Evolutionary conservation across 2,329 filamentous ascomycete genomes (phyloP), one percentile per base, ranked within the genome.

Genomic region (Cladorrhinum sp.): DNA sequence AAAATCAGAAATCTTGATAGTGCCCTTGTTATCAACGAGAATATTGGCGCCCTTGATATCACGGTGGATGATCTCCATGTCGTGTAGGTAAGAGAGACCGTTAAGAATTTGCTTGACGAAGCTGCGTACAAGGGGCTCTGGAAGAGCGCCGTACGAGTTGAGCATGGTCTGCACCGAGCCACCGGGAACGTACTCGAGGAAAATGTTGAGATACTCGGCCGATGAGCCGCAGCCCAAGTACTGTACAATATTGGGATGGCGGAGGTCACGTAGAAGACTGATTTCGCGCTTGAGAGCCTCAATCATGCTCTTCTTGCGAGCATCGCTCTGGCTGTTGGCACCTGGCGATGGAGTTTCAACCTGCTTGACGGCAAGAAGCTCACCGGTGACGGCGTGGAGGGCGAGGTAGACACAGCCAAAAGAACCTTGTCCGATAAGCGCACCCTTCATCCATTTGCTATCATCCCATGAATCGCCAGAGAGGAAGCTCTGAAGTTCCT

Each of bases 11-110:
- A 99, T 99, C 78, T 99, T 99, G 78, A 99, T 96, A 7, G 91
- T 93, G 61, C 95, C 95, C 77, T 98, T 97, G 81, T 98, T 98
- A 79, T 99, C 95, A 60, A 99, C 95, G 4, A 99, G 86, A 67
- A 99, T 96, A 73, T 99, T 99, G 74, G 95, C 95, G 52, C 95
- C 95, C 79, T 99, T 99, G 83, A 99, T 98, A 72, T 99, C 95
- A 62, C 95, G 90, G 74, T 99, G 95, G 69, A 99, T 98, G 71
- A 99, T 99, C 72, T 97, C 95, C 65, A 89, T 87, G 72, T 89
- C 89, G 78, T 99, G 95, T 16, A 99, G 85, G 73, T 98, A 99
- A 2, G 91, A 93, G 27, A 99, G 83, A 51, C 95, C 95, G 32
- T 90, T 89, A 62, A 99, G 81, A 66, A 99, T 99, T 76, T 99